Evolutionary conservation across 164 flowering plant genomes (phyloP).

Genomic region (Aristolochia contorta): DNA sequence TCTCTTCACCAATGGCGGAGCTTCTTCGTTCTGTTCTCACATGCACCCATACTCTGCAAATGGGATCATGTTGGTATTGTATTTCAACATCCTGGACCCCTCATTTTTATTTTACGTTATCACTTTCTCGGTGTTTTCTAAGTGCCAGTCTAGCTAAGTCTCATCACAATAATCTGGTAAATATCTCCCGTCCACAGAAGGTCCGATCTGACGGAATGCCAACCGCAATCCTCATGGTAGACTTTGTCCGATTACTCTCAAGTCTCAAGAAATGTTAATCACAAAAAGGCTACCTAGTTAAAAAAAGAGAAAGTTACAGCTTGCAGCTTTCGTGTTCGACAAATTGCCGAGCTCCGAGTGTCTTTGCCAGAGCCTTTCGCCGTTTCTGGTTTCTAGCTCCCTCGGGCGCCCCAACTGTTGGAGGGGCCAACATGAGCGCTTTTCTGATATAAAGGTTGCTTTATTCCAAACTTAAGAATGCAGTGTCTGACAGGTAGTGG

Average conservation of each 20-base stretch:
- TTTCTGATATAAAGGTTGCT: not conserved
- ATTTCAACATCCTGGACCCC: too few species aligned
- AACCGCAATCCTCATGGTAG: not conserved
- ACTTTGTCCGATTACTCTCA: not conserved
- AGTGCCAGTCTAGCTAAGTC: too few species aligned
- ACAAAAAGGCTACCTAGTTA: not conserved
- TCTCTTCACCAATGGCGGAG: too few species aligned
- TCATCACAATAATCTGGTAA: not conserved
- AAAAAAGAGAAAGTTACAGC: not conserved
- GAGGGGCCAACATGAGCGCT: not conserved
- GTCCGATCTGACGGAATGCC: not conserved
- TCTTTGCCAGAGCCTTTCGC: not conserved
- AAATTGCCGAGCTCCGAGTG: not conserved
- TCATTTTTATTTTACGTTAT: too few species aligned
- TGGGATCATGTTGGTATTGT: too few species aligned
- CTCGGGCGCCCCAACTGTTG: not conserved
- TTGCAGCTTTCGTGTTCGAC: not conserved
- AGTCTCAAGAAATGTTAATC: not conserved
- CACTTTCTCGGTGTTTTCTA: too few species aligned
- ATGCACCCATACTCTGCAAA: too few species aligned
- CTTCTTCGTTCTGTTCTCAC: too few species aligned
- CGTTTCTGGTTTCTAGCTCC: not conserved
- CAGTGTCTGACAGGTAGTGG: not conserved
- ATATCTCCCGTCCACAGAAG: not conserved
- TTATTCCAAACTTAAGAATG: conserved; percentile 1